Conservation (phyloP, 352 stramenopile species). For the Globisporangium paroecandrum region DNA sequence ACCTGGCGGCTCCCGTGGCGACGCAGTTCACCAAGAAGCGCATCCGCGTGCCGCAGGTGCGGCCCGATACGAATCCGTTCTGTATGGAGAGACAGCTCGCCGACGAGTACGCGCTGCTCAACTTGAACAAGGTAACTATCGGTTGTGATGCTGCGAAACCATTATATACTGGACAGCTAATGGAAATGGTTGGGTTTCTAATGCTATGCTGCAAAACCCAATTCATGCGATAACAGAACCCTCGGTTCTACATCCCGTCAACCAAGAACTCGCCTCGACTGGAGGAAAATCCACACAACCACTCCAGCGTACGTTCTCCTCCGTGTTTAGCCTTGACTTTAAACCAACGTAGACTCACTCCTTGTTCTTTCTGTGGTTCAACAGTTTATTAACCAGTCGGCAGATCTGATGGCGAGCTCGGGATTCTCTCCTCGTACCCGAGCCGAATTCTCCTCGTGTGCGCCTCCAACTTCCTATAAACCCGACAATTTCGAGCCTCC, state of each 20-base stretch:
- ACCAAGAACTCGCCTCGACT: slow-evolving; percentile 40
- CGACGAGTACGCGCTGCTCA: slow-evolving; percentile 67
- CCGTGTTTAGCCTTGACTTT: neutral
- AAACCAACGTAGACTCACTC: slow-evolving; percentile 13
- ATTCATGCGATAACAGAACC: slow-evolving; percentile 39
- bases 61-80: slow-evolving; percentile 68
- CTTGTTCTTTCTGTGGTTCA: neutral
- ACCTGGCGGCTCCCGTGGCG: slow-evolving; percentile 30
- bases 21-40: slow-evolving; percentile 67
- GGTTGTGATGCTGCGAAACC: neutral
- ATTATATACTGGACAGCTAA: neutral
- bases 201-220: neutral
- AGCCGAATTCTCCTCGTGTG: slow-evolving; percentile 48
- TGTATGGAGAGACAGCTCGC: slow-evolving; percentile 67
- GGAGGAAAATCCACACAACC: slow-evolving; percentile 63
- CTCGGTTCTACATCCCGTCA: slow-evolving; percentile 61
- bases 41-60: slow-evolving; percentile 48
- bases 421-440: slow-evolving; percentile 36
- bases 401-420: slow-evolving; percentile 59
- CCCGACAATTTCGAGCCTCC: slow-evolving; percentile 38
- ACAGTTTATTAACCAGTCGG: slow-evolving; percentile 66
- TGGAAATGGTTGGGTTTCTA: neutral
- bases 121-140: slow-evolving; percentile 75
- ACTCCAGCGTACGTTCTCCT: slow-evolving; percentile 55
- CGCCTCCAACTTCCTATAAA: slow-evolving; percentile 36